phyloP scores from a whole-genome alignment of 805 yeast species.

The Ogataea pignaliae region DNA sequence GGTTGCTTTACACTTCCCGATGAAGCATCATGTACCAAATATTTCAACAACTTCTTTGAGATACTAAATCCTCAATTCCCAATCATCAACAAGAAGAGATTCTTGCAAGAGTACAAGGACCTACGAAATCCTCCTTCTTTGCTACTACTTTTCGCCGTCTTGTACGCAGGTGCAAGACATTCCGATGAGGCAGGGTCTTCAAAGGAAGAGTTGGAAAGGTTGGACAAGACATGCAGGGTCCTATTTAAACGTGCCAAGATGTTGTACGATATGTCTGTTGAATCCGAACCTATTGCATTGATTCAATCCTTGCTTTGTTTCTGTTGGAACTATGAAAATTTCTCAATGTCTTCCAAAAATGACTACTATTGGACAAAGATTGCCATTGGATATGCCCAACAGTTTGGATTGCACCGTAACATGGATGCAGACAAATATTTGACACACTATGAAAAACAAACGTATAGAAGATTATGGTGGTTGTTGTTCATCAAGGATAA shows the following conservation, averaged over 20 bases:
- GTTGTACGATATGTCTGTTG: slow-evolving; percentile 63
- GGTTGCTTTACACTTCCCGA: slow-evolving; percentile 74
- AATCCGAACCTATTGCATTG: slow-evolving; percentile 58
- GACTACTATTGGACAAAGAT: slow-evolving; percentile 72
- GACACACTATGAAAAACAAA: slow-evolving; percentile 18
- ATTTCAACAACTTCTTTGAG: slow-evolving; percentile 58
- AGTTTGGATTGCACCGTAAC: slow-evolving; percentile 66
- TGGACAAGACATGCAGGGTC: slow-evolving; percentile 30
- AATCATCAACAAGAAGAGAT: slow-evolving; percentile 56
- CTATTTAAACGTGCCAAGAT: slow-evolving; percentile 49
- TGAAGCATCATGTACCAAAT: slow-evolving; percentile 54
- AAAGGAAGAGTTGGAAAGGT: slow-evolving; percentile 46
- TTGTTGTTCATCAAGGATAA: slow-evolving; percentile 67
- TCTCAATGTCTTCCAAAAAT: slow-evolving; percentile 43
- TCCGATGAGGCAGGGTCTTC: slow-evolving; percentile 48
- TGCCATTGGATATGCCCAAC: slow-evolving; percentile 69
- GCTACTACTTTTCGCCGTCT: slow-evolving; percentile 56
- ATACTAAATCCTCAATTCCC: slow-evolving; percentile 66
- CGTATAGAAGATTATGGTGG: slow-evolving; percentile 55
- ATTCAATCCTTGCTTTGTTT: slow-evolving; percentile 49
- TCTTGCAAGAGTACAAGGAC: slow-evolving; percentile 55
- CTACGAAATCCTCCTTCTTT: slow-evolving; percentile 57
- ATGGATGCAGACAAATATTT: slow-evolving; percentile 9
- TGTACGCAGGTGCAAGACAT: slow-evolving; percentile 64
- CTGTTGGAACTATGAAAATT: slow-evolving; percentile 20